Percentiles rank a stretch among this genome's conserved stretches.
Conservation (phyloP, 345 rosid genomes). For the Orychophragmus violaceus region DNA sequence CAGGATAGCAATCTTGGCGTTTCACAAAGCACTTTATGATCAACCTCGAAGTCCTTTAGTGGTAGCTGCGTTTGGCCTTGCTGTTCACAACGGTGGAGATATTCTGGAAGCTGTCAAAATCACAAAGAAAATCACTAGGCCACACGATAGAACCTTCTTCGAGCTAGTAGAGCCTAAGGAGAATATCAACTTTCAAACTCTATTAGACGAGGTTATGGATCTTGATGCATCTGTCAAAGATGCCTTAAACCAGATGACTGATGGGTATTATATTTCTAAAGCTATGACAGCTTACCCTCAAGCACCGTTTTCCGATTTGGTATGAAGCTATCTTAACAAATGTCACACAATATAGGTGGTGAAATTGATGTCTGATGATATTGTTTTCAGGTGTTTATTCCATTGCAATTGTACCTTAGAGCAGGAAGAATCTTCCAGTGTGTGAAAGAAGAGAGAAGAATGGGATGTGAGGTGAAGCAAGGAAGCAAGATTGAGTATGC, state of each 20-base stretch:
- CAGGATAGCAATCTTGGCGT: constrained; percentile 81
- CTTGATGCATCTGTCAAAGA: constrained; percentile 51
- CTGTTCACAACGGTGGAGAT: constrained; percentile 76
- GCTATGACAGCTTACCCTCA: constrained; percentile 56
- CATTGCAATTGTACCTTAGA: constrained; percentile 42
- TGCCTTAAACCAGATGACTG: constrained; percentile 52
- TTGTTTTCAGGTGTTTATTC: constrained; percentile 56
- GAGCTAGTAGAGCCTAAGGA: constrained; percentile 44
- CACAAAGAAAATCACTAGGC: constrained; percentile 45
- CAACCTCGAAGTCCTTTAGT: constrained; percentile 70
- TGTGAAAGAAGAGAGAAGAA: constrained; percentile 35
- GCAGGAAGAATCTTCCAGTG: constrained; percentile 52
- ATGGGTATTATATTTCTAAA: constrained; percentile 54
- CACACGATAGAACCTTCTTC: constrained; percentile 39
- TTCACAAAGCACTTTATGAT: constrained; percentile 67
- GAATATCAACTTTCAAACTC: constrained; percentile 23
- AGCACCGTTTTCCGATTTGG: constrained; percentile 84
- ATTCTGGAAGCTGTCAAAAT: constrained; percentile 58
- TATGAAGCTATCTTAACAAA: constrained; percentile 2
- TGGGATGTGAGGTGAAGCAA: constrained; percentile 40
- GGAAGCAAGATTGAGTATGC: constrained; percentile 57
- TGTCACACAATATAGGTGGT: background rate
- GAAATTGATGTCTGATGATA: background rate
- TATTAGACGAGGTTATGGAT: constrained; percentile 52
- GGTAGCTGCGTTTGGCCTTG: constrained; percentile 73